phyloP scores from a whole-genome alignment of 192 early-diverging fungal genomes.

The Umbelopsis isabellina region DNA sequence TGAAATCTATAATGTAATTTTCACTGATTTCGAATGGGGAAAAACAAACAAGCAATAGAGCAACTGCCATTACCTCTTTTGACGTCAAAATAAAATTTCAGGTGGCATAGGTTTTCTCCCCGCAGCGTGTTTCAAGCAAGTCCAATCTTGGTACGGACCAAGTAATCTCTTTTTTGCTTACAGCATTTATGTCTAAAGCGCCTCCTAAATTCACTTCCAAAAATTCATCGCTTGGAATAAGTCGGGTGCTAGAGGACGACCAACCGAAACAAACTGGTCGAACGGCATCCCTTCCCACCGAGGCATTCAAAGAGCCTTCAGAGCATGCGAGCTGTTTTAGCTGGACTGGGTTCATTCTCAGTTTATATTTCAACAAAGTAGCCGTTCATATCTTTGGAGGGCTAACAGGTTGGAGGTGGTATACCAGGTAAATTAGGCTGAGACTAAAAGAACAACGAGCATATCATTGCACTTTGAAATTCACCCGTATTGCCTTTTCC shows the following conservation, averaged over 20 bases:
- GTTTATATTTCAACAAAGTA: conserved; percentile 37
- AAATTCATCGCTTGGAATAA: conserved; percentile 29
- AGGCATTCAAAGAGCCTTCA: conserved; percentile 23
- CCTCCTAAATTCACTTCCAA: neutral
- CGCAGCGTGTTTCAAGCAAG: no score
- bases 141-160: no score
- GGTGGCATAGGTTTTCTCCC: no score
- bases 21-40: no score
- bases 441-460: neutral
- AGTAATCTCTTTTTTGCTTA: no score
- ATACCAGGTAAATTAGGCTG: conserved; percentile 23
- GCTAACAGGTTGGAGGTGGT: conserved; percentile 38
- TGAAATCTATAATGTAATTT: no score
- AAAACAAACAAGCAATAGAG: no score
- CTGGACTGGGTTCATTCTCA: conserved; percentile 31
- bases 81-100: no score
- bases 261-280: neutral
- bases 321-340: conserved; percentile 13
- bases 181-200: neutral
- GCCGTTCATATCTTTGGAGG: conserved; percentile 31
- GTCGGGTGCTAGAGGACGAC: conserved; percentile 3
- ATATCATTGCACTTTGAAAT: neutral
- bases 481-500: neutral
- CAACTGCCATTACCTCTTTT: no score
- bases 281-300: conserved; percentile 2